Conservation (phyloP, 495 filamentous ascomycete genomes). For the Emericellopsis terricola region DNA sequence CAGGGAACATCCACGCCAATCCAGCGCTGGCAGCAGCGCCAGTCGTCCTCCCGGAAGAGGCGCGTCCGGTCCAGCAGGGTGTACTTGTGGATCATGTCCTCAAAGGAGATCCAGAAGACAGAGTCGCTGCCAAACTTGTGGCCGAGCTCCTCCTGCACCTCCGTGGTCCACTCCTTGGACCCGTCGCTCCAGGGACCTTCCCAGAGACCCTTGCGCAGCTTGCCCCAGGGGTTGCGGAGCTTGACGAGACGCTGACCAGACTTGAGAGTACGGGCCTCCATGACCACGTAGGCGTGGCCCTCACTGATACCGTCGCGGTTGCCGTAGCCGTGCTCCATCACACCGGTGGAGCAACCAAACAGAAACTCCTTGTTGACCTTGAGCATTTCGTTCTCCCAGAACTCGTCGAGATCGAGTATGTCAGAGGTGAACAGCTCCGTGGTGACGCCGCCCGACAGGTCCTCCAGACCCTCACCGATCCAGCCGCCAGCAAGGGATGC, state of each 20-base stretch:
- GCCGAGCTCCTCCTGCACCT: constrained; percentile 64
- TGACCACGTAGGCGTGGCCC: constrained; percentile 79
- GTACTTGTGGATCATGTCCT: constrained; percentile 74
- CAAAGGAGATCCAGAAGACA: constrained; percentile 52
- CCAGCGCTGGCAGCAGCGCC: constrained; percentile 80
- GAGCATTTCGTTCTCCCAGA: constrained; percentile 78
- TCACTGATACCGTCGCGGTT: constrained; percentile 60
- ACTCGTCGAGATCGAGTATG: constrained; percentile 74
- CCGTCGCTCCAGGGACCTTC: constrained; percentile 76
- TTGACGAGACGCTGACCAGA: constrained; percentile 27
- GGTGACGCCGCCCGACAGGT: constrained; percentile 85
- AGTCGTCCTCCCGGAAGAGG: constrained; percentile 54
- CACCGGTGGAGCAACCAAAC: constrained; percentile 65
- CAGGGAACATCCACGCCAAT: constrained; percentile 74
- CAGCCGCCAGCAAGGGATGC: constrained; percentile 67
- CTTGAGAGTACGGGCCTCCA: constrained; percentile 48
- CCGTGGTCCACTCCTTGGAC: constrained; percentile 85
- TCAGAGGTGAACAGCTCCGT: constrained; percentile 67
- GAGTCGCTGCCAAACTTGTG: constrained; percentile 88
- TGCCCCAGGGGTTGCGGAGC: constrained; percentile 70
- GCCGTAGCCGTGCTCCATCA: constrained; percentile 42
- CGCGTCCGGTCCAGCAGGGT: constrained; percentile 76
- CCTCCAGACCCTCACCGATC: constrained; percentile 80
- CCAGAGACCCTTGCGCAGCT: constrained; percentile 51
- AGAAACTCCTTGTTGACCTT: constrained; percentile 80